Conservation (phyloP, 345 rosid genomes). For the Lagerstroemia speciosa region DNA sequence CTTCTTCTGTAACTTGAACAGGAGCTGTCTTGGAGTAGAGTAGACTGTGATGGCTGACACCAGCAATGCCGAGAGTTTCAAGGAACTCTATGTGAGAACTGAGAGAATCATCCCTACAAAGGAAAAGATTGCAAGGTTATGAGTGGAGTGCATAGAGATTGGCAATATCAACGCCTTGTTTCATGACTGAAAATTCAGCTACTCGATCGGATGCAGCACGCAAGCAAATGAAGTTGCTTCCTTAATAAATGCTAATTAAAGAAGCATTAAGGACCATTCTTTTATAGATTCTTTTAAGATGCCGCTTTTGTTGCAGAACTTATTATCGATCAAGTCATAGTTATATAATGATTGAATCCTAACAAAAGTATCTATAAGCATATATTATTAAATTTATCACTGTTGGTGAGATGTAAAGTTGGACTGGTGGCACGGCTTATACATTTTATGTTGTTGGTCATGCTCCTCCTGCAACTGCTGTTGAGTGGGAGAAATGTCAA, state of each 20-base stretch:
- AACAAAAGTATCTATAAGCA: neutral
- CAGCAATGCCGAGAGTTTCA: constrained; percentile 79
- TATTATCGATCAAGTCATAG: neutral
- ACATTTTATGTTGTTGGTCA: constrained; percentile 66
- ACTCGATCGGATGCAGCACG: neutral
- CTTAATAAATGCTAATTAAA: too few species aligned
- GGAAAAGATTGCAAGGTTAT: neutral
- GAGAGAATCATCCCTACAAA: constrained; percentile 50
- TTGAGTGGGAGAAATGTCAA: constrained; percentile 78
- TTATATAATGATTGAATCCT: neutral
- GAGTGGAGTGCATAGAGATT: neutral
- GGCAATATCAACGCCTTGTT: neutral
- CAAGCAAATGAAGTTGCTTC: neutral
- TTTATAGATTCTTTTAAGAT: neutral
- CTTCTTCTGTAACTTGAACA: constrained; percentile 47
- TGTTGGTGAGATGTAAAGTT: neutral
- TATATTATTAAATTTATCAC: neutral
- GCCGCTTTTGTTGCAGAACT: neutral
- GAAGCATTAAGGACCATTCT: neutral
- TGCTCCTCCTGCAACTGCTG: constrained; percentile 89
- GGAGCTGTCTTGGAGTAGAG: constrained; percentile 87
- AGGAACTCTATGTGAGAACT: constrained; percentile 59
- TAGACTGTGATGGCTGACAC: constrained; percentile 91
- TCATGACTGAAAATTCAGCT: neutral
- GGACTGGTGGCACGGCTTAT: constrained; percentile 9